phyloP scores from a whole-genome alignment of 2,329 filamentous ascomycete genomes.

The Colletotrichum sp. region DNA sequence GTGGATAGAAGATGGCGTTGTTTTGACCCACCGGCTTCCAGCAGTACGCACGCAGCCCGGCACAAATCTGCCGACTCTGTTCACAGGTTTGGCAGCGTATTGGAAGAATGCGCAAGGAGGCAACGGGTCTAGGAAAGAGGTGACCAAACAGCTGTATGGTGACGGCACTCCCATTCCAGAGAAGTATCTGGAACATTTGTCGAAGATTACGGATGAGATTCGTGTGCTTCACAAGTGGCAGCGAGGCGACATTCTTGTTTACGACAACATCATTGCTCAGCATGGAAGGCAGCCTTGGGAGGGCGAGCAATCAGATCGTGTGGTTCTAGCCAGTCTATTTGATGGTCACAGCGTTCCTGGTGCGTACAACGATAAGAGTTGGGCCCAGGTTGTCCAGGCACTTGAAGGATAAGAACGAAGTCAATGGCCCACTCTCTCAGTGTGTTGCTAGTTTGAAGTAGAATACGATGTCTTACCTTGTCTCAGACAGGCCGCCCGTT shows the following conservation, averaged over 20 bases:
- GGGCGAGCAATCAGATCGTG: slow-evolving; percentile 48
- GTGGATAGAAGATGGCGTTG: slow-evolving; percentile 47
- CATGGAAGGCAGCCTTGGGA: slow-evolving; percentile 54
- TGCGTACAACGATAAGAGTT: slow-evolving; percentile 43
- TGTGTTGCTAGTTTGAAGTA: background rate
- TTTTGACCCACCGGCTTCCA: slow-evolving; percentile 49
- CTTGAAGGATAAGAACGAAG: slow-evolving; percentile 30
- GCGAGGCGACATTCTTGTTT: slow-evolving; percentile 51
- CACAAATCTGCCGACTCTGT: slow-evolving; percentile 49
- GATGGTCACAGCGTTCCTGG: slow-evolving; percentile 50
- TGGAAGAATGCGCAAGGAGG: slow-evolving; percentile 35
- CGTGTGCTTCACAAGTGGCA: slow-evolving; percentile 53
- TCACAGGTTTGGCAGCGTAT: slow-evolving; percentile 50
- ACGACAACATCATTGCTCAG: slow-evolving; percentile 53
- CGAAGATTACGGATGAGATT: slow-evolving; percentile 52
- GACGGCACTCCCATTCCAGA: slow-evolving; percentile 52
- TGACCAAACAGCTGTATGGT: slow-evolving; percentile 45
- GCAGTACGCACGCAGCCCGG: slow-evolving; percentile 50
- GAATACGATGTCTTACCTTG: background rate
- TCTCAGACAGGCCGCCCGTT: background rate
- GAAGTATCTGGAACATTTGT: slow-evolving; percentile 44
- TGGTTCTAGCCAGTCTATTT: slow-evolving; percentile 52
- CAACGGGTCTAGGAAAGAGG: slow-evolving; percentile 28
- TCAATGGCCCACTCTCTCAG: background rate
- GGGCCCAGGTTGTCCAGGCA: slow-evolving; percentile 52